Percentiles rank a stretch among this genome's conserved stretches.
These are phyloP conservation scores for Malbranchea cinnamomea DNA, from an alignment of 2,329 filamentous ascomycete genomes.

Conservation along the genomic window DNA sequence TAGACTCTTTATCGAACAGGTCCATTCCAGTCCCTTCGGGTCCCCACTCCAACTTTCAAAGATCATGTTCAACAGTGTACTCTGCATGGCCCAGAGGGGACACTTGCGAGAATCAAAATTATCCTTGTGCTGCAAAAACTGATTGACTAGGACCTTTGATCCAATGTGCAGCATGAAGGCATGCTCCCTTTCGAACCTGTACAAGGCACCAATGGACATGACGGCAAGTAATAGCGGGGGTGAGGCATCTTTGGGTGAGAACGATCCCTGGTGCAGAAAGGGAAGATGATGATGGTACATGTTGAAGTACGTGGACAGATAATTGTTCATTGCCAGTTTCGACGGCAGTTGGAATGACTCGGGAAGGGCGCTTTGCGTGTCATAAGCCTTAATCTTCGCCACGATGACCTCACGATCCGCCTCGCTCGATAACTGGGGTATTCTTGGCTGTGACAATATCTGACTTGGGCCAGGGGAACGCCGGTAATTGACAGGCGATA, in stretches of 20 bases:
- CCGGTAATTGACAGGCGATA: conserved; percentile 53
- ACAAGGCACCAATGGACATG: conserved; percentile 86
- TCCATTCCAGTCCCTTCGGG: conserved; percentile 94
- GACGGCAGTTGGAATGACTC: conserved; percentile 82
- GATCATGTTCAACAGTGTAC: conserved; percentile 92
- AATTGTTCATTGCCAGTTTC: conserved; percentile 70
- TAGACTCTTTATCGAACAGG: conserved; percentile 95
- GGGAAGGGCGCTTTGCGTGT: conserved; percentile 67
- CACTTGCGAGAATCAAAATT: conserved; percentile 98
- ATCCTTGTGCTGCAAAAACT: conserved; percentile 95
- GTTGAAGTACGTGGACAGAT: conserved; percentile 90
- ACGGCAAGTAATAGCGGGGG: conserved; percentile 77
- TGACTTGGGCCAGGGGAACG: conserved; percentile 55
- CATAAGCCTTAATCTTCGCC: conserved; percentile 68
- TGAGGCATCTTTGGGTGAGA: conserved; percentile 64
- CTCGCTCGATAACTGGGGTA: conserved; percentile 70
- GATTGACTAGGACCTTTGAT: conserved; percentile 91
- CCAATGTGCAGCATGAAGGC: conserved; percentile 96
- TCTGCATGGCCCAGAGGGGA: conserved; percentile 96
- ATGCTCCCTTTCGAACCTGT: conserved; percentile 93
- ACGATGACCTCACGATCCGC: conserved; percentile 74
- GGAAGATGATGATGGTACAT: conserved; percentile 94
- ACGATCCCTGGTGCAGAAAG: conserved; percentile 86
- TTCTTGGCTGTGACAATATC: conserved; percentile 48
- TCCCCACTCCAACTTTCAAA: conserved; percentile 99